A percentile compares a stretch with the other conserved stretches of the same genome.
Conservation (phyloP, 164 flowering plant species). For the Cinnamomum micranthum region DNA sequence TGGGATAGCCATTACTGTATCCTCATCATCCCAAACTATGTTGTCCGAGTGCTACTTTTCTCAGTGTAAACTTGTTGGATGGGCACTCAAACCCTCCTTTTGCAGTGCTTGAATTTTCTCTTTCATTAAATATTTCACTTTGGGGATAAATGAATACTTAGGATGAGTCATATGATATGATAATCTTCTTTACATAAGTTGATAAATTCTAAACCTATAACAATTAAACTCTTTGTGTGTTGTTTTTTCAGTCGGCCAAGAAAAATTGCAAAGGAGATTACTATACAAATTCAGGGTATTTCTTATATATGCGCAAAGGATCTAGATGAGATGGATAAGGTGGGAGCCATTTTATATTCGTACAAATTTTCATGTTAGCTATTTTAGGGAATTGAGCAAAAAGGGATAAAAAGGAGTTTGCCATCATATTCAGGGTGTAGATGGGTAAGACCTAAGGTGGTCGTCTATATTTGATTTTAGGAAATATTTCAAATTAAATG, state of each 20-base stretch:
- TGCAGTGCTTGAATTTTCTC: neutral
- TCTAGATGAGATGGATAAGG: constrained; percentile 16
- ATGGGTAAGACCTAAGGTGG: neutral
- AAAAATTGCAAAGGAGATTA: constrained; percentile 32
- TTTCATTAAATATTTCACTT: too few relatives aligned
- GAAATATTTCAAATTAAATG: too few relatives aligned
- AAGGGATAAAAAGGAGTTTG: neutral
- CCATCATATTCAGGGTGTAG: neutral
- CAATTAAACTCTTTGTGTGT: neutral
- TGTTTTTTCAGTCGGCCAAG: constrained; percentile 24
- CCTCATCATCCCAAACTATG: too few relatives aligned
- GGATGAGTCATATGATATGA: neutral
- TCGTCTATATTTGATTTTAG: neutral
- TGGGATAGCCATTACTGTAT: too few relatives aligned
- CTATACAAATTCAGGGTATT: constrained; percentile 20
- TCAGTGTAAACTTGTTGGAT: too few relatives aligned
- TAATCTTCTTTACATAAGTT: too few relatives aligned
- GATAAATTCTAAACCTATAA: neutral
- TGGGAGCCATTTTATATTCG: neutral
- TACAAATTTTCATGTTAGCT: neutral
- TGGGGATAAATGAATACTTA: neutral
- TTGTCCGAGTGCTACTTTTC: neutral
- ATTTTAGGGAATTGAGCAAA: neutral
- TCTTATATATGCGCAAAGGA: constrained; percentile 21
- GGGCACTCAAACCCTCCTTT: neutral